Conservation (phyloP, 2,329 filamentous ascomycete species). For the Colletotrichum kahawae region DNA sequence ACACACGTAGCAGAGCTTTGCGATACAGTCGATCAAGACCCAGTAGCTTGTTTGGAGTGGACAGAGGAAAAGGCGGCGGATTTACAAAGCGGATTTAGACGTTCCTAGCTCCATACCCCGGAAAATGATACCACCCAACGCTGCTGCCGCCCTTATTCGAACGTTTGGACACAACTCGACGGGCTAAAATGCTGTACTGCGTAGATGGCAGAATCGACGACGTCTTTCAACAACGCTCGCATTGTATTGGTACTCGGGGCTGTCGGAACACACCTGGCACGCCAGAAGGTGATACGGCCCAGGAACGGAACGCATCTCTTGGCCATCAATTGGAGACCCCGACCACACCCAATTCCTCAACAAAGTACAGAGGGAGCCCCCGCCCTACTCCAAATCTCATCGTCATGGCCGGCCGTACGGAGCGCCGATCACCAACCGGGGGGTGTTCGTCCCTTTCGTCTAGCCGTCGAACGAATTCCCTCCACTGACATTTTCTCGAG, state of each 20-base stretch:
- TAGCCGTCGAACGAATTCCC: background rate
- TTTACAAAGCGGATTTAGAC: background rate
- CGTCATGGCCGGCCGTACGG: constrained; percentile 15
- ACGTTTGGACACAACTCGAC: background rate
- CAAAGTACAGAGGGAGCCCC: background rate
- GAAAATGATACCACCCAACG: background rate
- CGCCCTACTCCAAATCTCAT: background rate
- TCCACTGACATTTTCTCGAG: background rate
- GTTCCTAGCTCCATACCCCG: background rate
- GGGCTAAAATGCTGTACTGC: background rate
- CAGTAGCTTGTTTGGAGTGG: background rate
- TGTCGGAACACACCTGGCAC: background rate
- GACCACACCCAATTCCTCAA: background rate
- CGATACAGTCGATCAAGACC: background rate
- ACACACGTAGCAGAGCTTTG: background rate
- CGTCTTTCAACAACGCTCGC: background rate
- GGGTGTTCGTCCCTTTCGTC: background rate
- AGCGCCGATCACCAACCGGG: constrained; percentile 10
- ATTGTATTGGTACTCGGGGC: background rate
- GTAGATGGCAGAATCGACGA: background rate
- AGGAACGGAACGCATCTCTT: background rate
- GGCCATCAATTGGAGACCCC: background rate
- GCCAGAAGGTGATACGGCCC: background rate
- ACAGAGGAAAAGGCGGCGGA: background rate
- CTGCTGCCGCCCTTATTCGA: background rate